Base-by-base conservation (phyloP, 768 basidiomycete species). In the Calocybe indica region DNA sequence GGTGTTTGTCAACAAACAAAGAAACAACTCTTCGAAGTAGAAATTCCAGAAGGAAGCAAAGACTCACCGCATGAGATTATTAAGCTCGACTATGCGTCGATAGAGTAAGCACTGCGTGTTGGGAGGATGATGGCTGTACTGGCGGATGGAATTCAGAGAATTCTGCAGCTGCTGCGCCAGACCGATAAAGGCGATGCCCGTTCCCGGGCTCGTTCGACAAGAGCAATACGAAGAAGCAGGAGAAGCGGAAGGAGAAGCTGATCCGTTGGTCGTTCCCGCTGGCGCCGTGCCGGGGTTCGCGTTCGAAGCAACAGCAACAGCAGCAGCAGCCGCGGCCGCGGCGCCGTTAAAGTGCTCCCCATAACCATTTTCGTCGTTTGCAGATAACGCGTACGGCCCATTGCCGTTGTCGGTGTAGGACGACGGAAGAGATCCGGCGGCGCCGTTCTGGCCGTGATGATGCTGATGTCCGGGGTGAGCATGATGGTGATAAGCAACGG, bases 41-140 rank as follows among this genome's bases (percentile, higher is more conserved):
- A 22, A 22, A 22, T 22, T 22, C 22, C 22, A 22, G 22, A 22
- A 22, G 22, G 22, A 22, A 22, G 22, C 50, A 46, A 49, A 55
- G 49, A 78, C 83, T 61, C 65, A 88, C 85, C 82, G 82, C 66
- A 88, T 72, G 31, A 83, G 63, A 58, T 72, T 75, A 58, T 73
- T 72, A 32, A 88, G 70, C 52, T 86, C 82, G 40, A 73, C 63
- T 50, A 85, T 79, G 47, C 79, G 75, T 43, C 79, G 71, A 55
- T 73, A 80, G 5, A 86, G 59, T 34, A 73, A 58, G 54, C 86
- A 87, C 34, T 64, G 66, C 5, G 79, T 63, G 44, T 76, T 73
- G 14, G 74, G 64, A 13, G 74, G 69, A 55, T 83, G 83, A 48
- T 80, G 76, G 32, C 73, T 71, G 54, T 78, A 83, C 58, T 83